Conservation (phyloP, 345 rosid genomes). For the Bruguiera gymnorhiza region DNA sequence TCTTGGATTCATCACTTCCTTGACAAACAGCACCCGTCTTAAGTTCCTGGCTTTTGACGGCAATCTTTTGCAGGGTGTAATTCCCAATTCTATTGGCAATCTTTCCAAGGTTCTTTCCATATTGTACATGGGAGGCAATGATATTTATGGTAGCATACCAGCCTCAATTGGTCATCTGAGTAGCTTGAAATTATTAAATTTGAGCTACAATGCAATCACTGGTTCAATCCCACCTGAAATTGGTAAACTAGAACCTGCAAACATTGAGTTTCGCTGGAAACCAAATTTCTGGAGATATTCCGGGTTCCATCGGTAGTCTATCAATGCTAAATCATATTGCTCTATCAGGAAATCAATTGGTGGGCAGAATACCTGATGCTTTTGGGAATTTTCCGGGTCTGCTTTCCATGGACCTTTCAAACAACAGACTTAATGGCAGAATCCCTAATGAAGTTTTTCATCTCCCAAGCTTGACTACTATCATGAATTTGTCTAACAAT, state of each 20-base stretch:
- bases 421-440: conserved; percentile 45
- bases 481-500: conserved; percentile 43
- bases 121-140: conserved; percentile 42
- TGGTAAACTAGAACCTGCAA: conserved; percentile 37
- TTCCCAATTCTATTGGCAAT: conserved; percentile 44
- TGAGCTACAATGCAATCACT: conserved; percentile 38
- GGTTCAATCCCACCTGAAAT: conserved; percentile 46
- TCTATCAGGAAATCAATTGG: conserved; percentile 40
- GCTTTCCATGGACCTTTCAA: conserved; percentile 46
- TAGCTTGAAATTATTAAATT: conserved; percentile 35
- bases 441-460: conserved; percentile 41
- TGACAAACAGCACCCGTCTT: conserved; percentile 37
- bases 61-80: conserved; percentile 36
- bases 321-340: conserved; percentile 34
- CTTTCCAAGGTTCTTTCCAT: conserved; percentile 32
- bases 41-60: conserved; percentile 38
- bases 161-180: conserved; percentile 34
- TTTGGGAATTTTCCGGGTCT: conserved; percentile 38
- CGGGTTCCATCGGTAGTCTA: conserved; percentile 39
- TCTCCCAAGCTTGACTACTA: conserved; percentile 34
- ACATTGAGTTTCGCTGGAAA: conserved; percentile 38
- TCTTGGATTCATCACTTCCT: conserved; percentile 35
- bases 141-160: conserved; percentile 33
- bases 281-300: conserved; percentile 37
- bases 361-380: conserved; percentile 35